A percentile compares a stretch with the other conserved stretches of the same genome.
Evolutionary conservation across 2,329 filamentous ascomycete genomes (phyloP).

Genomic region (Parastagonospora avenae): DNA sequence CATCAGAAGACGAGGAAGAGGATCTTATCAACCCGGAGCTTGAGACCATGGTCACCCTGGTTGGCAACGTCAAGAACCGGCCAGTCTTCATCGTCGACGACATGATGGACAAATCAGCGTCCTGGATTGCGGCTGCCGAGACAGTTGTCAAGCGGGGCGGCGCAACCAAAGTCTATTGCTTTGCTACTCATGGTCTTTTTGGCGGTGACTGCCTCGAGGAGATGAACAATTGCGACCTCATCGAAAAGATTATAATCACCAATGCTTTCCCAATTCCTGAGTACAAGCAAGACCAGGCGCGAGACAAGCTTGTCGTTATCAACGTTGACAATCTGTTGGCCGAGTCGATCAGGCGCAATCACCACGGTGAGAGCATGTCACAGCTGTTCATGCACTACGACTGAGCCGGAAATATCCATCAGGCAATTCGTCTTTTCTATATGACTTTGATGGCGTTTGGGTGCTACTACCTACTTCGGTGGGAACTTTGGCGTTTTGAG

Average conservation of each 20-base stretch:
- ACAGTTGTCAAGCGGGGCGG: conserved; percentile 91
- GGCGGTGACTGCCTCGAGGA: conserved; percentile 87
- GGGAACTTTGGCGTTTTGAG: not conserved
- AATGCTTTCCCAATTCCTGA: conserved; percentile 94
- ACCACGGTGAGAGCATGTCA: conserved; percentile 85
- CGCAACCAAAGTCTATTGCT: conserved; percentile 94
- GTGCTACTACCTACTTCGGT: not conserved
- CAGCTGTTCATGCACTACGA: conserved; percentile 56
- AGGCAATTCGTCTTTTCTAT: not conserved
- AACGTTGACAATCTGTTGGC: conserved; percentile 86
- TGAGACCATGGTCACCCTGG: conserved; percentile 96
- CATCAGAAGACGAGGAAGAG: conserved; percentile 92
- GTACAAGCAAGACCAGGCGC: conserved; percentile 70
- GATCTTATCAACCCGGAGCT: conserved; percentile 78
- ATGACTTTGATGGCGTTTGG: conserved; percentile 15
- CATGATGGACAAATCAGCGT: conserved; percentile 97
- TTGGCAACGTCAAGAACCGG: conserved; percentile 87
- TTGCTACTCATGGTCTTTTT: conserved; percentile 95
- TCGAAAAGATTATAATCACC: conserved; percentile 91
- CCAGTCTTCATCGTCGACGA: conserved; percentile 96
- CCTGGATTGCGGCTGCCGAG: conserved; percentile 97
- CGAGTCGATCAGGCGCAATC: conserved; percentile 93
- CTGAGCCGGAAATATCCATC: conserved; percentile 14
- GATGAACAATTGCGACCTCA: conserved; percentile 89
- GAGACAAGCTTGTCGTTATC: conserved; percentile 81